These are phyloP conservation scores for Cystobasidiaceae sp. DNA, from an alignment of 1,284 basidiomycete genomes.

Conservation along the genomic window DNA sequence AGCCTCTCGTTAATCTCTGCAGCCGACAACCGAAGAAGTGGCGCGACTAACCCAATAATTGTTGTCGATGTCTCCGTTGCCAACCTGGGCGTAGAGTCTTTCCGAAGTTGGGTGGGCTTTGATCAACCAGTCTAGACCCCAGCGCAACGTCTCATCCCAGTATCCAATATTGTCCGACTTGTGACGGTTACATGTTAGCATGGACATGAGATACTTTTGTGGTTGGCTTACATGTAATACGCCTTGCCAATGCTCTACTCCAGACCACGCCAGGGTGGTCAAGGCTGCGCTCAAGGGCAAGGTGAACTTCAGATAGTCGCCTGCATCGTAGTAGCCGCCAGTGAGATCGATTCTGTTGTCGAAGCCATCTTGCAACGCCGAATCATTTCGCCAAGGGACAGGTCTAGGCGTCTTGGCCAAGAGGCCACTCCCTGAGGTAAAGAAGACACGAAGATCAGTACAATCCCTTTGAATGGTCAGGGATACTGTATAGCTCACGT, in stretches of 20 bases:
- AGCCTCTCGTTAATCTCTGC: neutral
- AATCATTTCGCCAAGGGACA: constrained; percentile 80
- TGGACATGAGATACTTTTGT: neutral
- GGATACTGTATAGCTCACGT: constrained; percentile 52
- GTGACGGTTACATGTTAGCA: no score
- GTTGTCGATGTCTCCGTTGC: constrained; percentile 61
- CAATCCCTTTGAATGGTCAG: constrained; percentile 62
- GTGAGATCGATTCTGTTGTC: constrained; percentile 68
- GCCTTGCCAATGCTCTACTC: constrained; percentile 50
- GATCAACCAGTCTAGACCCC: constrained; percentile 86
- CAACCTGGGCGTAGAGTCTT: constrained; percentile 74
- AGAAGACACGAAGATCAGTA: constrained; percentile 41
- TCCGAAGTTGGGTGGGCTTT: constrained; percentile 75
- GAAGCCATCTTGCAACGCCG: constrained; percentile 66
- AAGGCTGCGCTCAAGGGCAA: constrained; percentile 58
- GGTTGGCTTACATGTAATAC: neutral
- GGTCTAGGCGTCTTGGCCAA: constrained; percentile 46
- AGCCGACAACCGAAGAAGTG: neutral
- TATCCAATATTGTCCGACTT: constrained; percentile 6
- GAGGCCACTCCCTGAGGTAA: constrained; percentile 12
- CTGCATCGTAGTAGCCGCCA: constrained; percentile 89
- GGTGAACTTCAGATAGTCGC: constrained; percentile 27
- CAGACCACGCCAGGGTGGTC: constrained; percentile 81
- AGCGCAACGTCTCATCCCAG: constrained; percentile 55
- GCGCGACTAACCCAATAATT: constrained; percentile 51